These are phyloP conservation scores for Jackrogersella multiformis DNA, from an alignment of 495 filamentous ascomycete species.

Conservation along the genomic window DNA sequence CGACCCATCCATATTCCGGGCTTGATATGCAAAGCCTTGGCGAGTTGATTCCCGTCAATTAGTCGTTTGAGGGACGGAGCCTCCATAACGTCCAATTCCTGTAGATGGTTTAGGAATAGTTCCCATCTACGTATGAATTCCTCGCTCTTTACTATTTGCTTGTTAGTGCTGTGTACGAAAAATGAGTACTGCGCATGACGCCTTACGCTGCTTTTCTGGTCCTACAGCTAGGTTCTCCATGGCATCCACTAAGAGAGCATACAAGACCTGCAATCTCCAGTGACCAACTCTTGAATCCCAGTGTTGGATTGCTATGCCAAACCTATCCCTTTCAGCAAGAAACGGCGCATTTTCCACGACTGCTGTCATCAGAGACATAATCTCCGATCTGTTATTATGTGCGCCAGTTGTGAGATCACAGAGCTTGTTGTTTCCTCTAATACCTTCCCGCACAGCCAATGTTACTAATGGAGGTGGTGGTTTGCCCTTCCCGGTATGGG, in stretches of 20 bases:
- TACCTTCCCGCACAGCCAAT: constrained; percentile 75
- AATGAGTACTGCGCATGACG: background rate
- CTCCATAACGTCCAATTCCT: constrained; percentile 60
- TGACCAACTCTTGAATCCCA: constrained; percentile 70
- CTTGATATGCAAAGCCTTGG: constrained; percentile 64
- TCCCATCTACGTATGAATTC: constrained; percentile 61
- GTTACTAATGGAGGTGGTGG: constrained; percentile 55
- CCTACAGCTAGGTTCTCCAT: constrained; percentile 48
- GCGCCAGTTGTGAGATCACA: constrained; percentile 71
- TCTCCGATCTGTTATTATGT: constrained; percentile 64
- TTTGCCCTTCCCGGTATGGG: constrained; percentile 54
- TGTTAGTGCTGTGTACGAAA: constrained; percentile 10
- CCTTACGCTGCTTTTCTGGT: constrained; percentile 19
- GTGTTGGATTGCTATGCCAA: constrained; percentile 80
- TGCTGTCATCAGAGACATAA: constrained; percentile 66
- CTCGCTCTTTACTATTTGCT: constrained; percentile 38
- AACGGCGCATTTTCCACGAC: constrained; percentile 49
- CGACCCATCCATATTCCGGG: constrained; percentile 81
- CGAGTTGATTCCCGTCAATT: constrained; percentile 72
- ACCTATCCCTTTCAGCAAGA: constrained; percentile 51
- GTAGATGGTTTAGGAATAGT: constrained; percentile 63
- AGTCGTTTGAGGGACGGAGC: constrained; percentile 64
- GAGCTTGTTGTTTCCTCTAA: constrained; percentile 79
- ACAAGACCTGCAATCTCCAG: constrained; percentile 80
- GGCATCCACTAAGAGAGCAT: constrained; percentile 73